These are phyloP conservation scores for Aspergillus bertholletiae DNA, from an alignment of 495 filamentous ascomycete species.

Conservation along the genomic window DNA sequence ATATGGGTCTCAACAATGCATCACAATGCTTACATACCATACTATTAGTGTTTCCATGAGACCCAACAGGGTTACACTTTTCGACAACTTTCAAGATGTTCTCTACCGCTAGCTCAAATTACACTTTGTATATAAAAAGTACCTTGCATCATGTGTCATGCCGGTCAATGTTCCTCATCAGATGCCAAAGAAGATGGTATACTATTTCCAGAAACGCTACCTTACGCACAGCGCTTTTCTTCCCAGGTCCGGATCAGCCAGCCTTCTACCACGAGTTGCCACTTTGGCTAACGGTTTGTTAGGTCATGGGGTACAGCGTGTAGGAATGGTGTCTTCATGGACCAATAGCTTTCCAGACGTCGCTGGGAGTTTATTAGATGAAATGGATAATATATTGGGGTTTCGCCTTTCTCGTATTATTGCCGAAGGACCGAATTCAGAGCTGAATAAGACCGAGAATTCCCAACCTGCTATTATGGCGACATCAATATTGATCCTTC, in stretches of 20 bases:
- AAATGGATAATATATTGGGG: constrained; percentile 74
- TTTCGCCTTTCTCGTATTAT: constrained; percentile 73
- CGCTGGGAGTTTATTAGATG: constrained; percentile 65
- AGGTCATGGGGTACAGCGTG: constrained; percentile 94
- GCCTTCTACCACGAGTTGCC: background rate
- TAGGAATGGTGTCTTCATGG: constrained; percentile 88
- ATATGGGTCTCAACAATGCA: background rate
- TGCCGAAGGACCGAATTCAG: constrained; percentile 67
- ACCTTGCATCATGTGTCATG: background rate
- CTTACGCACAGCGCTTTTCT: constrained; percentile 76
- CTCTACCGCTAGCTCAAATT: background rate
- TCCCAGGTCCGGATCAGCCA: constrained; percentile 60
- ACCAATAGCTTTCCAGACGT: constrained; percentile 77
- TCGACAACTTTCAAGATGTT: background rate
- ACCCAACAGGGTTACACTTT: background rate
- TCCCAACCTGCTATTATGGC: constrained; percentile 97
- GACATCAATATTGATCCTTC: constrained; percentile 83
- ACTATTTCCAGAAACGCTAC: constrained; percentile 15
- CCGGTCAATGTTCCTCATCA: background rate
- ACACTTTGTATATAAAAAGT: constrained; percentile 3
- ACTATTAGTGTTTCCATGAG: background rate
- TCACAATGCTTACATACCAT: constrained; percentile 12
- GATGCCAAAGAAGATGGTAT: background rate
- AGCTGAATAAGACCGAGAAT: constrained; percentile 77
- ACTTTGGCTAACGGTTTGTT: constrained; percentile 6